Evolutionary conservation across 2,329 filamentous ascomycete species (phyloP), one percentile per base, ranked within the genome.

Genomic region (Shiraia sp.): DNA sequence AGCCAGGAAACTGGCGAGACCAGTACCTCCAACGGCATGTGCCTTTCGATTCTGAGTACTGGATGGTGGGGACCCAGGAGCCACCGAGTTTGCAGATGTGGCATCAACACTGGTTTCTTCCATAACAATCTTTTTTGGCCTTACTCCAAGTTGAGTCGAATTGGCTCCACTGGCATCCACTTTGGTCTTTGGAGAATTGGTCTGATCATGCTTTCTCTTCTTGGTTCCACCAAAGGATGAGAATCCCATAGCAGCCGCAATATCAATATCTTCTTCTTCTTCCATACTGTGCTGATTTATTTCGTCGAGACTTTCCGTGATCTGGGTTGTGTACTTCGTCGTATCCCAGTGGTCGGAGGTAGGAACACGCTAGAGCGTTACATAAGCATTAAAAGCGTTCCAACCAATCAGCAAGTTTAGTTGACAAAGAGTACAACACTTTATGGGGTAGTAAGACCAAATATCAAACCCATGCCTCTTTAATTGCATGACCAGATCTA

Each of bases 211-310:
- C 59, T 84, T 85, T 47, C 86, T 79, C 65, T 86, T 87, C 66
- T 87, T 88, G 30, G 75, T 75, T 1, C 77, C 72, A 52, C 86
- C 86, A 61, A 91, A 91, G 42, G 80, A 78, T 7, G 83, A 79
- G 68, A 90, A 90, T 49, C 87, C 87, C 83, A 90, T 86, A 32
- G 80, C 77, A 29, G 80, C 79, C 15, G 83, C 83, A 65, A 88
- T 82, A 3, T 55, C 52, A 12, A 88, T 39, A 29, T 56, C 51
- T 37, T 79, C 79, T 29, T 79, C 75, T 14, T 72, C 59, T n/a
- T 73, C 72, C 47, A 71, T 64, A 16, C 23, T 22, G 19, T 22
- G 19, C 19, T 22, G 19, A n/a, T n/a, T n/a, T n/a, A n/a, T n/a
- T n/a, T n/a, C n/a, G n/a, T n/a, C n/a, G n/a, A n/a, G n/a, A n/a